Percentiles rank a stretch among this genome's conserved stretches.
Conservation (phyloP, 495 filamentous ascomycete genomes). For the Trichoderma gamsii region DNA sequence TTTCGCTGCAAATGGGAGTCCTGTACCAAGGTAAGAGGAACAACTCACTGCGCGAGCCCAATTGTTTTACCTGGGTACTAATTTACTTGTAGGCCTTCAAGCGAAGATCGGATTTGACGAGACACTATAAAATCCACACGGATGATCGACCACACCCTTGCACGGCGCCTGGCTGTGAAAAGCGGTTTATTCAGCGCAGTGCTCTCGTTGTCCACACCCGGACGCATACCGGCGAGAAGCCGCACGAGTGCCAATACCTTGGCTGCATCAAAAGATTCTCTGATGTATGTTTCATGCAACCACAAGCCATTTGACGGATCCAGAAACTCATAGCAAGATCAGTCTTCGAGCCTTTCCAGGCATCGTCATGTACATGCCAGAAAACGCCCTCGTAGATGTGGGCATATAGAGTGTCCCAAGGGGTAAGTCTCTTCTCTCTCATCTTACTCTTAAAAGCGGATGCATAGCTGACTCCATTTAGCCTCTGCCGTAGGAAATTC, state of each 20-base stretch:
- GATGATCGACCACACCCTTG: slow-evolving; percentile 82
- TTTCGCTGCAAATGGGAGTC: slow-evolving; percentile 48
- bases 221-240: slow-evolving; percentile 71
- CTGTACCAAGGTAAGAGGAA: slow-evolving; percentile 45
- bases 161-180: slow-evolving; percentile 62
- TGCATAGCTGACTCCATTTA: slow-evolving; percentile 29
- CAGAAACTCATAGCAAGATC: slow-evolving; percentile 28
- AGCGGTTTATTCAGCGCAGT: slow-evolving; percentile 87
- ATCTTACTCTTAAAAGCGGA: background rate
- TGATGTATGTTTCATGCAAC: slow-evolving; percentile 53
- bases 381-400: slow-evolving; percentile 77
- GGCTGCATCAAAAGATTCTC: slow-evolving; percentile 84
- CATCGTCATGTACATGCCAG: slow-evolving; percentile 85
- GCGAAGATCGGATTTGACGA: slow-evolving; percentile 83
- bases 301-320: slow-evolving; percentile 19
- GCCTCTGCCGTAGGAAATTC: slow-evolving; percentile 84
- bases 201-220: slow-evolving; percentile 81
- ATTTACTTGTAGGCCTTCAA: slow-evolving; percentile 67
- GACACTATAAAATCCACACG: slow-evolving; percentile 86
- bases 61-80: background rate
- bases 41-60: background rate
- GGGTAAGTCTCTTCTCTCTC: slow-evolving; percentile 48
- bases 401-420: slow-evolving; percentile 69
- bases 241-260: slow-evolving; percentile 71
- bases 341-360: slow-evolving; percentile 84